These are phyloP conservation scores for Chrysophaeum taylorii DNA, from an alignment of 352 stramenopile genomes.

Conservation along the genomic window DNA sequence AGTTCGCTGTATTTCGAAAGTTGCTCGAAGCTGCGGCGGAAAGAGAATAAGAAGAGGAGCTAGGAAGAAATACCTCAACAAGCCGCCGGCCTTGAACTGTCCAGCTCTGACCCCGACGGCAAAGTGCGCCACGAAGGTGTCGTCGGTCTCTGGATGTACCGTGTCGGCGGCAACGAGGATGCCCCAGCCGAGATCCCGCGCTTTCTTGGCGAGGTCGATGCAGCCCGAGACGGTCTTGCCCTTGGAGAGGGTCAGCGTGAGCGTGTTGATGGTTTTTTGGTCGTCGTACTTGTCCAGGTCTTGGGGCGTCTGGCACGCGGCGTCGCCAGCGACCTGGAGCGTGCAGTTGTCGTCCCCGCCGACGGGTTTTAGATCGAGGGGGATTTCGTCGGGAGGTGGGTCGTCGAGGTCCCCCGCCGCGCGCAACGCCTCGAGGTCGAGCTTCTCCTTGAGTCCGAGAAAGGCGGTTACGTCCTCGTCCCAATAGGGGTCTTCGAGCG, in stretches of 20 bases:
- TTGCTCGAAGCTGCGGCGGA: neutral
- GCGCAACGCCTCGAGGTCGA: neutral
- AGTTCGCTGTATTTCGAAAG: conserved; percentile 4
- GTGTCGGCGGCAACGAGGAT: conserved; percentile 2
- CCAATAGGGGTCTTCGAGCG: neutral
- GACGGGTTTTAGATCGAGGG: neutral
- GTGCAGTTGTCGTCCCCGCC: conserved; percentile 1
- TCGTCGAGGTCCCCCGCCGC: neutral
- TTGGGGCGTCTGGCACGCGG: neutral
- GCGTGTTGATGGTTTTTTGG: conserved; percentile 6
- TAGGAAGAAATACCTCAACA: too few species aligned
- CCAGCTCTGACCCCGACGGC: conserved; percentile 5
- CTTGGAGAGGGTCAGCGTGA: neutral
- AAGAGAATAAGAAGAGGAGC: too few species aligned
- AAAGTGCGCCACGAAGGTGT: conserved; percentile 4
- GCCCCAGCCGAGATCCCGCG: neutral
- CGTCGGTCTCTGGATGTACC: neutral
- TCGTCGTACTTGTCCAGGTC: conserved; percentile 9
- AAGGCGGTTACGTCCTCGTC: neutral
- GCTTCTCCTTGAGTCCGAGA: neutral
- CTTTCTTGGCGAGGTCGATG: neutral
- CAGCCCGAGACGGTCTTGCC: neutral
- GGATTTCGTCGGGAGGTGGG: neutral
- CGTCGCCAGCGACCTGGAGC: neutral
- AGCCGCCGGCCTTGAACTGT: conserved; percentile 4